A percentile compares a stretch with the other conserved stretches of the same genome.
Evolutionary conservation across 352 stramenopile genomes (phyloP).

Genomic region (Globisporangium lucens): DNA sequence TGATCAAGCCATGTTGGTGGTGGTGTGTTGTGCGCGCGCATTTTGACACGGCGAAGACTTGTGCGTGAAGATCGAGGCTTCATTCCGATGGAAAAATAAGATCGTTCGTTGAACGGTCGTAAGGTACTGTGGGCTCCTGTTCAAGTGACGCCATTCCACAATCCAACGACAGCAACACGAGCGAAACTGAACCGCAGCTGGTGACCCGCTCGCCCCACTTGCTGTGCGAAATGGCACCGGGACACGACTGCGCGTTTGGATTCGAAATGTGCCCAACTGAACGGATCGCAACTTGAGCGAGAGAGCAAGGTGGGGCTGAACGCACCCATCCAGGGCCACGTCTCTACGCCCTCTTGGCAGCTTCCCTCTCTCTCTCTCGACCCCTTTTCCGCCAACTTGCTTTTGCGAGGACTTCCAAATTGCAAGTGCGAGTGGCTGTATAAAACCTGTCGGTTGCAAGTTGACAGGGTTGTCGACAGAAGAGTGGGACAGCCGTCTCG

Average conservation of each 20-base stretch:
- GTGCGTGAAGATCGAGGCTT: not conserved
- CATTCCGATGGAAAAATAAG: conserved; percentile 2
- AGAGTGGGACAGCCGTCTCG: conserved; percentile 5
- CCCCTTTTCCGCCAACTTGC: not conserved
- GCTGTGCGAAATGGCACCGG: conserved; percentile 1
- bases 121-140: not conserved
- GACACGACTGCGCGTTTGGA: not conserved
- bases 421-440: not conserved
- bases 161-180: conserved; percentile 8
- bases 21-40: not conserved
- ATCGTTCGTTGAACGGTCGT: conserved; percentile 17
- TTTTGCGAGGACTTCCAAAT: not conserved
- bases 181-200: conserved; percentile 3
- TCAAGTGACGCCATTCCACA: conserved; percentile 1
- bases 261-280: not conserved
- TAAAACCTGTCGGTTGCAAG: not conserved
- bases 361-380: not conserved
- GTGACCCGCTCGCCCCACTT: not conserved
- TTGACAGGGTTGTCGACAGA: not conserved
- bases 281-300: not conserved
- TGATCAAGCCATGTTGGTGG: conserved; percentile 4
- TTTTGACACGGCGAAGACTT: not conserved
- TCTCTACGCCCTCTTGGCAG: conserved; percentile 4
- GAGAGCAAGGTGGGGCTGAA: not conserved
- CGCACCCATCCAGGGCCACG: conserved; percentile 12